Evolutionary conservation across 306 rosid species (phyloP).

Genomic region (Hippophae tibetana): DNA sequence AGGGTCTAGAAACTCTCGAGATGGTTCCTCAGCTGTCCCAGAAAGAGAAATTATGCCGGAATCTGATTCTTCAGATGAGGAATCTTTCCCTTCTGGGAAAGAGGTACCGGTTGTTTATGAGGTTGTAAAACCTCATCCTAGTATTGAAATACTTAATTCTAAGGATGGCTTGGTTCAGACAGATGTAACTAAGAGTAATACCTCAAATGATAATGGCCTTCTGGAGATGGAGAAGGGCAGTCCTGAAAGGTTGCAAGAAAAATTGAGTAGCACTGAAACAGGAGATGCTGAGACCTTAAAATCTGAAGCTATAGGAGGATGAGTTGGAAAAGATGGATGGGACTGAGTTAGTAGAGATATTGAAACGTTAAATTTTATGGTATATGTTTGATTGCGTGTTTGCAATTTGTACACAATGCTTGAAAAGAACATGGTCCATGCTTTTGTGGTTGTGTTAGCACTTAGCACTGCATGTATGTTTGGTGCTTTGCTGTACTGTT

Average conservation of each 20-base stretch:
- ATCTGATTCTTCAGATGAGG: slow-evolving; percentile 45
- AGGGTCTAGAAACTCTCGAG: slow-evolving; percentile 32
- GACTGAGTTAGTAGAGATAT: neutral
- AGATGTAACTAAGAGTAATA: slow-evolving; percentile 12
- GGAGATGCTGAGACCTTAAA: slow-evolving; percentile 6
- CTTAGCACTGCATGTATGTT: too few relatives aligned
- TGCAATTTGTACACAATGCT: too few relatives aligned
- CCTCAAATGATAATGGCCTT: slow-evolving; percentile 2
- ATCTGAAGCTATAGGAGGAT: slow-evolving; percentile 13
- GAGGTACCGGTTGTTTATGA: slow-evolving; percentile 29
- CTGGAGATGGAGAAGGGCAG: neutral
- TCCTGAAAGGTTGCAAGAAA: slow-evolving; percentile 13
- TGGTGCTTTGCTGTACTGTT: too few relatives aligned
- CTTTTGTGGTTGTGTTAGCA: too few relatives aligned
- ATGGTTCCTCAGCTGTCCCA: slow-evolving; percentile 10
- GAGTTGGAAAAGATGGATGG: neutral
- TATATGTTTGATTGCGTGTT: too few relatives aligned
- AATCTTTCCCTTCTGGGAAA: slow-evolving; percentile 18
- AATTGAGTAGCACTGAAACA: slow-evolving; percentile 18
- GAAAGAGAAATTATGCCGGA: slow-evolving; percentile 25
- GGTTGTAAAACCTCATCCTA: neutral
- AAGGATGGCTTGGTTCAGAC: slow-evolving; percentile 22
- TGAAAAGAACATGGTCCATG: too few relatives aligned
- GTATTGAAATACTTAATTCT: neutral
- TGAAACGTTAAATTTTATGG: too few relatives aligned